Evolutionary conservation across 495 filamentous ascomycete species (phyloP).

Genomic region (Aspergillus coremiiformis): DNA sequence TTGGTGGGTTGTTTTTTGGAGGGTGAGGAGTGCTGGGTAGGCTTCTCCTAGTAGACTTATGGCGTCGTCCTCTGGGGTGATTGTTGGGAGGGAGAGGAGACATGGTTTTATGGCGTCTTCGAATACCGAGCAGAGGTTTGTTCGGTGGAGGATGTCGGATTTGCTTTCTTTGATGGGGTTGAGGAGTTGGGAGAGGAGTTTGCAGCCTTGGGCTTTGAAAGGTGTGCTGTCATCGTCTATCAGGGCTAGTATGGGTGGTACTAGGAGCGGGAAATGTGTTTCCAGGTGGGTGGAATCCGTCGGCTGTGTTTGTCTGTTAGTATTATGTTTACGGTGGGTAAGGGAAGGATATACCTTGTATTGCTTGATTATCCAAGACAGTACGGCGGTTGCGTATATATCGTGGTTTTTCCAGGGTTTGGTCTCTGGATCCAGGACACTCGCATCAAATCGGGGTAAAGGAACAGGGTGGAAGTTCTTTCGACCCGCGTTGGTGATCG

Average conservation of each 20-base stretch:
- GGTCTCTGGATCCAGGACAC: slow-evolving; percentile 36
- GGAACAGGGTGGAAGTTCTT: slow-evolving; percentile 49
- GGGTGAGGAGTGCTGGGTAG: slow-evolving; percentile 56
- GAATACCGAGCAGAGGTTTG: slow-evolving; percentile 73
- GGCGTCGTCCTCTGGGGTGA: slow-evolving; percentile 69
- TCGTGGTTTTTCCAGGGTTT: slow-evolving; percentile 72
- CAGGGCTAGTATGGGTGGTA: slow-evolving; percentile 76
- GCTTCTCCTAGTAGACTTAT: slow-evolving; percentile 56
- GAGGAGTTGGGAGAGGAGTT: slow-evolving; percentile 54
- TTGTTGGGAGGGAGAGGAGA: slow-evolving; percentile 64
- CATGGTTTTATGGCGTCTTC: slow-evolving; percentile 68
- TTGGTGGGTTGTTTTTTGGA: slow-evolving; percentile 43
- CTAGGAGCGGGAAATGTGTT: slow-evolving; percentile 64
- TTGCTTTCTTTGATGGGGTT: slow-evolving; percentile 42
- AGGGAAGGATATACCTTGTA: slow-evolving; percentile 24
- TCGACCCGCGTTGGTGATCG: slow-evolving; percentile 55
- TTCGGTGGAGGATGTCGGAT: slow-evolving; percentile 52
- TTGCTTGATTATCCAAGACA: slow-evolving; percentile 56
- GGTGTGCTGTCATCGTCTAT: slow-evolving; percentile 58
- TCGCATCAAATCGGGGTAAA: slow-evolving; percentile 35
- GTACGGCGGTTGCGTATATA: slow-evolving; percentile 52
- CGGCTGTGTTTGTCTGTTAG: slow-evolving; percentile 14
- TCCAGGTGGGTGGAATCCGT: slow-evolving; percentile 30
- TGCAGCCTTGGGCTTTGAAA: slow-evolving; percentile 54
- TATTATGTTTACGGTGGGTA: background rate